Conservation (phyloP, 768 basidiomycete genomes). For the Trametes punicea region DNA sequence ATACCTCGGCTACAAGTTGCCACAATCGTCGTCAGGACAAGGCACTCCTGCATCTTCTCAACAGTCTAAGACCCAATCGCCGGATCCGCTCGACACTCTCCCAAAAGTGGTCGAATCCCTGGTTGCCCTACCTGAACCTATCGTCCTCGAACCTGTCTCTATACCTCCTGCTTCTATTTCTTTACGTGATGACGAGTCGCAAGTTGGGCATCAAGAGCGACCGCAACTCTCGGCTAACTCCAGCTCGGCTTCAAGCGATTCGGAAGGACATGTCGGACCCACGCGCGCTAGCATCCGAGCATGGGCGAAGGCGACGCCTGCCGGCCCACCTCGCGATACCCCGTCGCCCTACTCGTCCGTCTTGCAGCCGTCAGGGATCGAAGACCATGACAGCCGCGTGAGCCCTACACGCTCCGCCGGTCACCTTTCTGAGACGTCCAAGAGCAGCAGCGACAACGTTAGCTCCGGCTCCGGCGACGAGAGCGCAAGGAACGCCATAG, state of each 20-base stretch:
- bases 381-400: not conserved
- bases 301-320: slow-evolving; percentile 12
- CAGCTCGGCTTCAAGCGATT: not conserved
- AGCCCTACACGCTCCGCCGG: slow-evolving; percentile 4
- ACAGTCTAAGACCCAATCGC: not conserved
- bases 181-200: not conserved
- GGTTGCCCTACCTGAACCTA: not conserved
- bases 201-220: not conserved
- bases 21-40: not conserved
- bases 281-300: slow-evolving; percentile 17
- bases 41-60: not conserved
- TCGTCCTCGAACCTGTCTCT: not conserved
- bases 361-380: not conserved
- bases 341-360: not conserved
- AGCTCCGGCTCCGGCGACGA: slow-evolving; percentile 1
- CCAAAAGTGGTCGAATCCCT: not conserved
- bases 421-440: not conserved
- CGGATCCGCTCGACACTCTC: not conserved
- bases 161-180: not conserved
- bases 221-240: not conserved
- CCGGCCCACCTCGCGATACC: slow-evolving; percentile 5
- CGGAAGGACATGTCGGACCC: slow-evolving; percentile 6
- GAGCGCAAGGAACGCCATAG: not conserved
- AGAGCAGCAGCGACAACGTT: not conserved
- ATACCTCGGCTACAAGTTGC: not conserved